Evolutionary conservation across 371 early-diverging fungal genomes (phyloP).

Genomic region (Coemansia sp.): DNA sequence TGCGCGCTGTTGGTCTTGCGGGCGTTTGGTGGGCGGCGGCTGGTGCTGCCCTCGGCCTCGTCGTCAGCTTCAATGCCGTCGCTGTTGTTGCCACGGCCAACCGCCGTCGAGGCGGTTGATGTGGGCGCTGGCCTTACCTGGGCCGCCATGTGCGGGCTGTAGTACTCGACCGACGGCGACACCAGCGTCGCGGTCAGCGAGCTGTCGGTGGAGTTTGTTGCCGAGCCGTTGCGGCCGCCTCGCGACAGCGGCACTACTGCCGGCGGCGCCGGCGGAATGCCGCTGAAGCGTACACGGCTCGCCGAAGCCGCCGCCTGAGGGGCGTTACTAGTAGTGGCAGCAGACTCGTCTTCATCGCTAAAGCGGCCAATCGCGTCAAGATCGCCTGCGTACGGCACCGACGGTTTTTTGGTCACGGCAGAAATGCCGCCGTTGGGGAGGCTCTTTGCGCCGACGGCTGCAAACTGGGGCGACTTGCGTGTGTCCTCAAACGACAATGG

Average conservation of each 20-base stretch:
- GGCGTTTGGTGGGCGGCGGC: conserved; percentile 1
- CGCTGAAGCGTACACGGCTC: conserved; percentile 32
- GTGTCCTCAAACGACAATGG: conserved; percentile 34
- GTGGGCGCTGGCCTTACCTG: neutral
- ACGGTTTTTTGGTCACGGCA: neutral
- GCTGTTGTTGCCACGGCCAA: conserved; percentile 2
- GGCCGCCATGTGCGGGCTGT: conserved; percentile 28
- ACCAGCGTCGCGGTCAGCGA: conserved; percentile 47
- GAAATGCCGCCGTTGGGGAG: conserved; percentile 15
- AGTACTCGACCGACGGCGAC: conserved; percentile 44
- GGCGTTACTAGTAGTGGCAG: neutral
- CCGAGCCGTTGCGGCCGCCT: conserved; percentile 11
- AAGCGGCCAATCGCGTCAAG: conserved; percentile 37
- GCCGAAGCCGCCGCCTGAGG: conserved; percentile 1
- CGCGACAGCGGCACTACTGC: conserved; percentile 23
- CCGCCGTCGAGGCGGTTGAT: conserved; percentile 5
- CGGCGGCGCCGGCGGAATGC: conserved; percentile 1
- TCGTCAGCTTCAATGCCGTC: conserved; percentile 41
- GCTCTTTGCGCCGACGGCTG: conserved; percentile 18
- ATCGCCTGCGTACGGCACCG: conserved; percentile 9
- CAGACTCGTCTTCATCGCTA: conserved; percentile 26
- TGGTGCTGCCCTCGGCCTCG: conserved; percentile 30
- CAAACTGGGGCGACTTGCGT: neutral
- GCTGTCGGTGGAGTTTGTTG: conserved; percentile 39
- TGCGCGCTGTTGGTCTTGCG: neutral